Evolutionary conservation across 2,329 filamentous ascomycete species (phyloP), one percentile per base, ranked within the genome.

Genomic region (Trichophyton mentagrophytes): DNA sequence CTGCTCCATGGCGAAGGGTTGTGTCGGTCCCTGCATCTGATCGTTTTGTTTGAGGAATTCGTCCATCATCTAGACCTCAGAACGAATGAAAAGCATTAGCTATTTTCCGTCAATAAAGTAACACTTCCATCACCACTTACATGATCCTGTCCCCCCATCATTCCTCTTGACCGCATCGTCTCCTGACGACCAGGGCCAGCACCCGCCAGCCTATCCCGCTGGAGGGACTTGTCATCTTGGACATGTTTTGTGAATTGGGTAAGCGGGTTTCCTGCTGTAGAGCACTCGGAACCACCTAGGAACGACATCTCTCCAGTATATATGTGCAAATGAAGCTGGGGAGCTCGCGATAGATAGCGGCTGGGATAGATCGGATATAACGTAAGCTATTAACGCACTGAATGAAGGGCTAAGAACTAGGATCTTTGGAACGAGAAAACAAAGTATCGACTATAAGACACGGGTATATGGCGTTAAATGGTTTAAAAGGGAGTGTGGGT

Each of bases 191-290:
- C 84, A 0, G 88, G 86, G 0, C 85, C 85, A 66, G 86, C 80
- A 64, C 89, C 89, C 63, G 89, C 85, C 64, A 97, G 80, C 62
- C 93, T 85, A 74, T 99, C 93, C 69, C 91, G 83, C 77, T 97
- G 93, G 61, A 97, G 79, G 61, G 89, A 93, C 77, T 91, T 95
- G 78, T 99, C 93, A 81, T 95, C 90, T 71, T 95, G 89, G 61
- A 93, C 89, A 75, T 96, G 91, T 76, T 99, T 99, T 65, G 91
- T 90, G 74, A 99, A 95, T 79, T 97, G 93, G 72, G 89, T 92
- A 69, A 99, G 85, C 61, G 95, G 93, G 75, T 99, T 99, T 70
- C 87, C 90, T 66, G 89, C 90, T 64, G 93, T 95, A 61, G 92
- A 97, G 81, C 93, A 99, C 78, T 97, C 93, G 68, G 92, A 88